Base-by-base conservation (phyloP, 768 basidiomycete species). In the Pleurotus djamor region DNA sequence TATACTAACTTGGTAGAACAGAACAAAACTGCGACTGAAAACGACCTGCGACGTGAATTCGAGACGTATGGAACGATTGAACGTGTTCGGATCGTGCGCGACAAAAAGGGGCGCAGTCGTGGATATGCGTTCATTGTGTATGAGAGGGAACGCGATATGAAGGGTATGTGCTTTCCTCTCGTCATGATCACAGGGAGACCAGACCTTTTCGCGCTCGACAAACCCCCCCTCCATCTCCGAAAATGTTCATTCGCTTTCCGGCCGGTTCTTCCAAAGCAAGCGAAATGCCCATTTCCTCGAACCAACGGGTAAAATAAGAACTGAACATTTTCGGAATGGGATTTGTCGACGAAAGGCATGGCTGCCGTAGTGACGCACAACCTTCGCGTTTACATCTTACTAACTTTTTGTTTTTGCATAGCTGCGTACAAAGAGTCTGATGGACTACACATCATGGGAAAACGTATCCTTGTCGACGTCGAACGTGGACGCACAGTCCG, bases 371-470 rank as follows among this genome's bases (percentile, higher is more conserved):
- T n/a, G n/a, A n/a, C n/a, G n/a, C n/a, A n/a, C n/a, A n/a, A n/a
- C n/a, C n/a, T n/a, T n/a, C n/a, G n/a, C n/a, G n/a, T n/a, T n/a
- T n/a, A n/a, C n/a, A n/a, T n/a, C n/a, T n/a, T n/a, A n/a, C n/a
- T n/a, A n/a, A n/a, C n/a, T n/a, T n/a, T n/a, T n/a, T n/a, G n/a
- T n/a, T n/a, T n/a, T n/a, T 1, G 21, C 1, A 28, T 28, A 91
- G 89, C 90, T 63, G 97, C 96, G 12, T 99, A 98, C 83, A 98
- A 98, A 76, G 97, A 98, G 72, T 98, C 96, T 16, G 96, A 98
- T 67, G 93, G 95, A 21, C 83, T 99, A 47, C 92, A 94, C 62
- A 94, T 99, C 64, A 92, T 95, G 82, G 93, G 94, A 68, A 97
- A 97, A 72, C 85, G 91, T 66, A 96, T 98, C 64, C 81, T 98